Evolutionary conservation across 306 rosid genomes (phyloP), one percentile per base, ranked within the genome.

Genomic region (Sicyos edulis): DNA sequence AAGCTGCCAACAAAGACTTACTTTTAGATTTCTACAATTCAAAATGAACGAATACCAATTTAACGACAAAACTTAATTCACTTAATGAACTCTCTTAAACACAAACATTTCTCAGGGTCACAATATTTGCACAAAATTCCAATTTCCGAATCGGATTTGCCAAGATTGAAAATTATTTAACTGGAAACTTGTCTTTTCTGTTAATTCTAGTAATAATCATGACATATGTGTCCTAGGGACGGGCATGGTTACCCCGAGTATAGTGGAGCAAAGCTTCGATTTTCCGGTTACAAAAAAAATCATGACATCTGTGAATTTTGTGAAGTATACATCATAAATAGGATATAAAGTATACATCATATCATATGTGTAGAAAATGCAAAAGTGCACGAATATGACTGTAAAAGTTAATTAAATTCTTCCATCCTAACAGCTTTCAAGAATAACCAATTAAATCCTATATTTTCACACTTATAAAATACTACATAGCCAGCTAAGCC

Each of bases 401-500:
- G 9, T 4, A 17, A 21, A 64, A 64, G 24, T 64, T n/a, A 16
- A 64, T n/a, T 64, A 52, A 17, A 64, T 17, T 17, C 16, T 20
- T 64, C 71, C 71, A 17, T 64, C 54, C 17, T 65, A 13, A 42
- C 54, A 65, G 32, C 16, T 65, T 44, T 10, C 10, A 10, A 12
- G 29, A 65, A 42, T 65, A 65, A 65, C 54, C 34, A 42, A 42
- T 21, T 64, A 11, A 65, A 19, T 52, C 71, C 24, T 65, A 26
- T 65, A 65, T 65, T 65, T 65, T 44, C n/a, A 19, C 32, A 12
- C 34, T 22, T 54, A 34, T 15, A 40, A 64, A 63, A 42, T 16
- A n/a, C 70, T 10, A n/a, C 8, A 64, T 6, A 62, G 69, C 71
- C 7, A 62, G 26, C 54, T 19, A 44, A 65, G 71, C n/a, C 71